Base-by-base conservation (phyloP, 1,139 yeast species). In the Taphrina populina region DNA sequence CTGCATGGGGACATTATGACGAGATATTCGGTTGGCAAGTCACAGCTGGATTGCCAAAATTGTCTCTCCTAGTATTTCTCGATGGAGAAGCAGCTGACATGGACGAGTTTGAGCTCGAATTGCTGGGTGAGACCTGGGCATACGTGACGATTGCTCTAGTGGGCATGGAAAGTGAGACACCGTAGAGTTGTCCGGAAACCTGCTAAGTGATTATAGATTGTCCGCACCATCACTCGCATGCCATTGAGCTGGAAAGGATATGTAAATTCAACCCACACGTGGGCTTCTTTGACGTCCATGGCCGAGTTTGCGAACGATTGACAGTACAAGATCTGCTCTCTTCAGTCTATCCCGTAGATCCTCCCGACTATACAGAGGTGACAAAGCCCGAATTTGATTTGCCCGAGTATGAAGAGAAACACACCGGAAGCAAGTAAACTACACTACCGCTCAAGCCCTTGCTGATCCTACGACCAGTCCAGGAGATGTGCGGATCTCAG, bases 81-180 rank as follows among this genome's bases (percentile, higher is more conserved):
- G 45, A 40, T 13, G 45, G 45, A 15, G 45, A 40, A 15, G 45
- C 45, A 8, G 17, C 13, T 4, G 45, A 40, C 17, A 40, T 40
- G 45, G 45, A 40, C 45, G 45, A 40, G 17, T 40, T 40, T 2
- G 45, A 40, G 19, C 45, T 40, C 23, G 45, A 40, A 10, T 27
- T 40, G 23, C 34, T 40, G 4, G 45, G 45, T 5, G 45, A 40
- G 26, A 40, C 45, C 5, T 40, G 45, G 45, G 45, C 45, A 7
- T 40, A 40, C 23, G 45, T 40, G n/a, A 40, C 45, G 5, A 40
- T 40, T 13, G 45, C 45, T 7, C 34, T 40, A 2, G 34, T 40
- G 17, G 45, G 45, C 2, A 40, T 40, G 45, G 45, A 40, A 27
- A 40, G 34, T 27, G 21, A 27, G 32, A 17, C 15, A 8, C 15